phyloP scores from a whole-genome alignment of 2,329 filamentous ascomycete genomes.

The Cladosporium sp. region DNA sequence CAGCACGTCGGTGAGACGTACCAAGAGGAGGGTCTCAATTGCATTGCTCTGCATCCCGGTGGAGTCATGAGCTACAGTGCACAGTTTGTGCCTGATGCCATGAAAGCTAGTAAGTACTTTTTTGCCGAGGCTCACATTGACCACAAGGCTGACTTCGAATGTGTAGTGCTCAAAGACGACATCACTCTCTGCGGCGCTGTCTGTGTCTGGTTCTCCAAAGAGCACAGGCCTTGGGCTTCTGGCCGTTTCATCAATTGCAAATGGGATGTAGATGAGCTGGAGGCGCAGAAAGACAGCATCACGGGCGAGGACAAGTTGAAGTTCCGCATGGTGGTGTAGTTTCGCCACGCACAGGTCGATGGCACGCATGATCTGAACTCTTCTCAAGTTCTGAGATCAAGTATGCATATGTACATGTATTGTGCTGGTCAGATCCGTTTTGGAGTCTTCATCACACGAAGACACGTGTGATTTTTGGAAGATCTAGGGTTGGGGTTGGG shows the following conservation, averaged over 20 bases:
- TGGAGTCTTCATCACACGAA: no score
- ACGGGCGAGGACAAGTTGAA: conserved; percentile 20
- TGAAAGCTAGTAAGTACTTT: conserved; percentile 11
- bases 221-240: conserved; percentile 18
- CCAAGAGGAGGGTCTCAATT: conserved; percentile 18
- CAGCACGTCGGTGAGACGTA: conserved; percentile 21
- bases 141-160: background rate
- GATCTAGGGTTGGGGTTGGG: background rate
- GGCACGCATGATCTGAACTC: background rate
- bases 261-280: conserved; percentile 23
- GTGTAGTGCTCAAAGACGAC: conserved; percentile 20
- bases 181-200: conserved; percentile 22
- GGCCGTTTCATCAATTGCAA: conserved; percentile 21
- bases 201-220: conserved; percentile 22
- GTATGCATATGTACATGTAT: background rate
- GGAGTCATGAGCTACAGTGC: conserved; percentile 19
- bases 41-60: conserved; percentile 23
- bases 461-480: no score
- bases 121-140: background rate
- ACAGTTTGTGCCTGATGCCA: conserved; percentile 3
- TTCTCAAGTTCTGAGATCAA: background rate
- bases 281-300: conserved; percentile 20
- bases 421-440: background rate
- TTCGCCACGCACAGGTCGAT: background rate
- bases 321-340: conserved; percentile 20